These are phyloP conservation scores for Penicillium nucicola DNA, from an alignment of 495 filamentous ascomycete genomes.

Conservation along the genomic window DNA sequence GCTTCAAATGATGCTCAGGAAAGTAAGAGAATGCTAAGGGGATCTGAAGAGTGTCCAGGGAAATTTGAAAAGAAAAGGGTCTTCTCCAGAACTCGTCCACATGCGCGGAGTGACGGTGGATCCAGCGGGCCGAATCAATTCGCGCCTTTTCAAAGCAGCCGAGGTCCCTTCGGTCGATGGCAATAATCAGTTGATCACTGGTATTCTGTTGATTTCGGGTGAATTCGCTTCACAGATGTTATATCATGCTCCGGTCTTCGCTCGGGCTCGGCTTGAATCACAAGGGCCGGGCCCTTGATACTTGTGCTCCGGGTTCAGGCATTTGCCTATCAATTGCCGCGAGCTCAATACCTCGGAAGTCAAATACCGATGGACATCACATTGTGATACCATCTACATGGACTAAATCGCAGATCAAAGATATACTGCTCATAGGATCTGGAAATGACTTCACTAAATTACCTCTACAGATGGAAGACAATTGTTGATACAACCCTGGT, in stretches of 20 bases:
- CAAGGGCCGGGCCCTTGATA: too few relatives aligned
- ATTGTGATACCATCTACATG: background rate
- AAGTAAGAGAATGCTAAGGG: constrained; percentile 2
- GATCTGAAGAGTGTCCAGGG: background rate
- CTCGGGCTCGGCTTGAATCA: background rate
- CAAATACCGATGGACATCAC: constrained; percentile 7
- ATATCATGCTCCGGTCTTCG: constrained; percentile 8
- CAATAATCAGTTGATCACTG: background rate
- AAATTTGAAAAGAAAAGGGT: constrained; percentile 14
- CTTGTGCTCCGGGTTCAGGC: background rate
- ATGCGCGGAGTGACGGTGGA: constrained; percentile 32
- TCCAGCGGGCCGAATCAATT: constrained; percentile 30
- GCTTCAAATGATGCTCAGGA: background rate
- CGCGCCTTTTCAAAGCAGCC: constrained; percentile 23
- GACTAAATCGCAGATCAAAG: too few relatives aligned
- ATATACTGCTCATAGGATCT: too few relatives aligned
- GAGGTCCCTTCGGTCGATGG: constrained; percentile 27
- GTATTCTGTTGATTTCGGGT: background rate
- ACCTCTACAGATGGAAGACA: too few relatives aligned
- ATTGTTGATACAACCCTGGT: too few relatives aligned
- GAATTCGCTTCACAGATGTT: background rate
- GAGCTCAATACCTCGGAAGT: constrained; percentile 21
- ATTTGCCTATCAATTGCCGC: constrained; percentile 19
- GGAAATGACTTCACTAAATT: too few relatives aligned
- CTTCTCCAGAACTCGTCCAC: constrained; percentile 22